Percentiles rank a stretch among this genome's conserved stretches.
These are phyloP conservation scores for Ophiostoma ips DNA, from an alignment of 2,329 filamentous ascomycete species.

Conservation along the genomic window DNA sequence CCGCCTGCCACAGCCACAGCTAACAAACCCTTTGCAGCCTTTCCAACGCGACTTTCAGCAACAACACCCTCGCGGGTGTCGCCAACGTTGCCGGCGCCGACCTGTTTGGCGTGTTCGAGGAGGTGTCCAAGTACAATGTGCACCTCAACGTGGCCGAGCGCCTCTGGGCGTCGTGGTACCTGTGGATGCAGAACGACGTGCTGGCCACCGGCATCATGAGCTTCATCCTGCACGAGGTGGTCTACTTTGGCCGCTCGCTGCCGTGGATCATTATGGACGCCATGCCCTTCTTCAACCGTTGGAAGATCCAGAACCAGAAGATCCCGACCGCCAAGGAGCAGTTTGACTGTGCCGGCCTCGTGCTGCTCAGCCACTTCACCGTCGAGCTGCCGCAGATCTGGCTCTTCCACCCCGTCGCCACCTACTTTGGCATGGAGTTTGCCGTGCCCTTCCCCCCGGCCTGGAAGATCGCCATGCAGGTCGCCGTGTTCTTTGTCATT, in stretches of 20 bases:
- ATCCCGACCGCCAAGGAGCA: slow-evolving; percentile 87
- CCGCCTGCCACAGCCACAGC: too few relatives aligned
- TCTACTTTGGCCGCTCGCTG: slow-evolving; percentile 86
- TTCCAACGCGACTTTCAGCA: slow-evolving; percentile 9
- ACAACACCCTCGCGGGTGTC: slow-evolving; percentile 8
- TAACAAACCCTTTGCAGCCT: slow-evolving; percentile 4
- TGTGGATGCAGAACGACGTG: slow-evolving; percentile 95
- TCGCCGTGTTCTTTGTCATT: slow-evolving; percentile 84
- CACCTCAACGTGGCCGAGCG: slow-evolving; percentile 77
- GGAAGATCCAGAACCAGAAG: slow-evolving; percentile 88
- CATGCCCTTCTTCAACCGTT: slow-evolving; percentile 78
- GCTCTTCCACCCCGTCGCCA: slow-evolving; percentile 95
- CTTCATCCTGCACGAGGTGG: slow-evolving; percentile 81
- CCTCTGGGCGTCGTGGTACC: slow-evolving; percentile 92
- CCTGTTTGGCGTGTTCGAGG: slow-evolving; percentile 46
- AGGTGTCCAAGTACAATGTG: slow-evolving; percentile 61
- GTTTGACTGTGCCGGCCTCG: slow-evolving; percentile 83
- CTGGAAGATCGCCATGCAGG: slow-evolving; percentile 81
- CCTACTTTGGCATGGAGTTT: slow-evolving; percentile 79
- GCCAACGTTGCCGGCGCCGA: slow-evolving; percentile 27
- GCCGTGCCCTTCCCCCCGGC: slow-evolving; percentile 77
- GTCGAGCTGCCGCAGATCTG: slow-evolving; percentile 97
- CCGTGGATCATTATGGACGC: slow-evolving; percentile 89
- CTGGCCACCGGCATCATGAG: slow-evolving; percentile 96
- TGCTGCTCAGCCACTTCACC: slow-evolving; percentile 90